phyloP scores from a whole-genome alignment of 129 eudicot species.

The Ambrosia artemisiifolia region DNA sequence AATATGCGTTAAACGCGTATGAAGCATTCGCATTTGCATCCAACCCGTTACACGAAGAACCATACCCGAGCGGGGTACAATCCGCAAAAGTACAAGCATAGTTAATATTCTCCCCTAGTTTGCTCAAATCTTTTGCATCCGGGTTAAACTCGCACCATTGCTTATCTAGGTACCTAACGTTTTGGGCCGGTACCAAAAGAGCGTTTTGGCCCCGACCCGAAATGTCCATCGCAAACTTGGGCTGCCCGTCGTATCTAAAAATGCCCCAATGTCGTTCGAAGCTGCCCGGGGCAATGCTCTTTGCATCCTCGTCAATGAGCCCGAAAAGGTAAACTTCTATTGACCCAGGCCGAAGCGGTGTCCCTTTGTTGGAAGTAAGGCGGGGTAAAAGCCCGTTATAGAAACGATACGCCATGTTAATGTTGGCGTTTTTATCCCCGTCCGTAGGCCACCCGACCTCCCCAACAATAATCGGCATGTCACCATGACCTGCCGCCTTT shows the following conservation, averaged over 20 bases:
- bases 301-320: constrained; percentile 17
- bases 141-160: constrained; percentile 80
- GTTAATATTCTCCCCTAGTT: constrained; percentile 54
- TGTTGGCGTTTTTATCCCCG: constrained; percentile 70
- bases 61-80: constrained; percentile 56
- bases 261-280: constrained; percentile 29
- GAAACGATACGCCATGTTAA: constrained; percentile 53
- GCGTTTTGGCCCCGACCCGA: constrained; percentile 46
- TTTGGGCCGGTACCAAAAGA: constrained; percentile 56
- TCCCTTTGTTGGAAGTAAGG: constrained; percentile 55
- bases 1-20: constrained; percentile 62
- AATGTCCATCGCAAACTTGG: constrained; percentile 20
- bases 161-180: constrained; percentile 61
- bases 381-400: constrained; percentile 73
- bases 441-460: constrained; percentile 98
- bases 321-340: constrained; percentile 26
- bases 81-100: constrained; percentile 68
- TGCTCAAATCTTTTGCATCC: constrained; percentile 52
- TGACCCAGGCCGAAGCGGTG: constrained; percentile 21
- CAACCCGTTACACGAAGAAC: constrained; percentile 58
- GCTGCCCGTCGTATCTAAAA: constrained; percentile 24
- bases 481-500: constrained; percentile 46
- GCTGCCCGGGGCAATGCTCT: constrained; percentile 23
- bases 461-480: constrained; percentile 73
- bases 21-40: constrained; percentile 58